A percentile compares a stretch with the other conserved stretches of the same genome.
Evolutionary conservation across 306 rosid species (phyloP).

Genomic region (Cercis canadensis): DNA sequence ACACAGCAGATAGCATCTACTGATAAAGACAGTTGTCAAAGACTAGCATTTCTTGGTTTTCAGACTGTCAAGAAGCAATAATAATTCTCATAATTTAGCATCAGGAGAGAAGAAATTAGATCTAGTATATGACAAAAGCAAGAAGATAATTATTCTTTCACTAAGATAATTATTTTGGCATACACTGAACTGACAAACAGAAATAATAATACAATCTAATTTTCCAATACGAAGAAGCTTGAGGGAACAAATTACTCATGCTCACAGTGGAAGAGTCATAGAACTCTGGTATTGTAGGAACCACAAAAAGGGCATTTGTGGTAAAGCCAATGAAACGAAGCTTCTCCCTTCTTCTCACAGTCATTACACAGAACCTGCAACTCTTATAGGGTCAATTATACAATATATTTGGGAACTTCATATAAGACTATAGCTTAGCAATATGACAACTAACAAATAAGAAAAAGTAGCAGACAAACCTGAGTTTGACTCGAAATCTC

Average conservation of each 20-base stretch:
- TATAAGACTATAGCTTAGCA: not conserved
- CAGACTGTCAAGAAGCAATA: not conserved
- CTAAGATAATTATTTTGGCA: slow-evolving; percentile 16
- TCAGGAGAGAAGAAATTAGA: not conserved
- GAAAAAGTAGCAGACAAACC: slow-evolving; percentile 53
- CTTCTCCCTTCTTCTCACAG: slow-evolving; percentile 87
- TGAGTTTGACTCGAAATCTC: slow-evolving; percentile 67
- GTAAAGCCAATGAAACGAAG: slow-evolving; percentile 86
- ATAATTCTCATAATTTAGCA: too few relatives aligned
- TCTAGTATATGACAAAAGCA: slow-evolving; percentile 5
- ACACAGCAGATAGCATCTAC: slow-evolving; percentile 20
- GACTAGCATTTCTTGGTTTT: slow-evolving; percentile 24
- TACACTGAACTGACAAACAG: slow-evolving; percentile 26
- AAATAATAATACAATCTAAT: slow-evolving; percentile 31
- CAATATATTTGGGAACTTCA: slow-evolving; percentile 19
- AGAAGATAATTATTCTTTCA: slow-evolving; percentile 30
- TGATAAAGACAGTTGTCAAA: not conserved
- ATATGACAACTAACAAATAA: slow-evolving; percentile 8
- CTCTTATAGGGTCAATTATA: slow-evolving; percentile 31
- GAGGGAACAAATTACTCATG: slow-evolving; percentile 41
- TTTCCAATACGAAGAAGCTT: slow-evolving; percentile 44
- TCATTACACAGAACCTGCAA: slow-evolving; percentile 87
- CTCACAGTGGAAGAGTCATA: slow-evolving; percentile 49
- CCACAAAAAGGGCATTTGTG: slow-evolving; percentile 84
- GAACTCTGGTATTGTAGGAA: slow-evolving; percentile 84